Evolutionary conservation across 1,284 basidiomycete genomes (phyloP), one percentile per base, ranked within the genome.

Genomic region (Rhodofomes roseus): DNA sequence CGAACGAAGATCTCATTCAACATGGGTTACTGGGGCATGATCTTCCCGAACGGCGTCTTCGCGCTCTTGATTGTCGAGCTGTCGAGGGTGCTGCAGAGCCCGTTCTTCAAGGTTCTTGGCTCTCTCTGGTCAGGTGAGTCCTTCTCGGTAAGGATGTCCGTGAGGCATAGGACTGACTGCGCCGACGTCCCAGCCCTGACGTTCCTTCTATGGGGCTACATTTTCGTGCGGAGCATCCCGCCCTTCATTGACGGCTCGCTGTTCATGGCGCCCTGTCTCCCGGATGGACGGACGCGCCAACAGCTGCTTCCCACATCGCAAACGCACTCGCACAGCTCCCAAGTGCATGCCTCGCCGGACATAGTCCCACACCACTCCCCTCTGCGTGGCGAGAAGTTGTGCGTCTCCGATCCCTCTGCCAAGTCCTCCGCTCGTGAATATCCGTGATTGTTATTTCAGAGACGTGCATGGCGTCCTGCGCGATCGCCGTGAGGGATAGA

Each of bases 1-100:
- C 58, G 66, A 14, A 55, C 46, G 4, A 69, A 56, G 16, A 60
- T 79, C 29, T 71, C 70, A 2, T 82, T 82, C 62, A 73, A 71
- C 37, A 58, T 82, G 37, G 68, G 75, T 0, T 80, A 76, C 62
- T 83, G 81, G 81, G 80, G 80, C 5, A 69, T 81, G 48, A 70
- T 82, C 60, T 82, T 82, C 71, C 80, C 80, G 8, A 81, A 80
- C 63, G 70, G 80, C 25, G 79, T 79, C 2, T 83, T 77, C 57
- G 76, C 80, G 2, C 67, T 80, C 2, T 69, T 81, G 18, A 79
- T 80, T 1, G 75, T 79, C 7, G 72, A 78, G 50, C 71, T 84
- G 7, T 78, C 76, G 6, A 71, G 60, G 9, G 77, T 81, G 54
- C 71, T 84, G 39, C 71, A 80, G 54, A 82, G 81, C 58, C 62